Evolutionary conservation across 2,329 filamentous ascomycete species (phyloP).

Genomic region (Scopulariopsis brevicaulis): DNA sequence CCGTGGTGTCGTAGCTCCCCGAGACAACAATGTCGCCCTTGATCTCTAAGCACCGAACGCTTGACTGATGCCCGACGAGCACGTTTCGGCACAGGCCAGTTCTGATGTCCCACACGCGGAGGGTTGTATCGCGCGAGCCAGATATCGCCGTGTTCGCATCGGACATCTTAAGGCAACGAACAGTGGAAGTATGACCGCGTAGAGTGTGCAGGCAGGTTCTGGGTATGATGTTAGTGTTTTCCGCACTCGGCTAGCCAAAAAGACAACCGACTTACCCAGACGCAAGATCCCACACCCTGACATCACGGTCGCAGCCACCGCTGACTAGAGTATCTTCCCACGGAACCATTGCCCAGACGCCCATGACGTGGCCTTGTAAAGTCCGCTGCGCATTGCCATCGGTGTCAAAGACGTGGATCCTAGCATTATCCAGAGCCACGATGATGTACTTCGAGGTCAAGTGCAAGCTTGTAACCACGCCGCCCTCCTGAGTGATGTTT

Average conservation of each 20-base stretch:
- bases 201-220: slow-evolving; percentile 63
- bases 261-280: slow-evolving; percentile 56
- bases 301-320: slow-evolving; percentile 91
- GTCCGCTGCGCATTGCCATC: slow-evolving; percentile 81
- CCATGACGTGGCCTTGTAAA: slow-evolving; percentile 93
- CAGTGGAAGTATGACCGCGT: slow-evolving; percentile 91
- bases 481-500: slow-evolving; percentile 92
- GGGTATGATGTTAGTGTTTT: neutral
- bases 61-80: slow-evolving; percentile 88
- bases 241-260: neutral
- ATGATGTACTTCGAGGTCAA: slow-evolving; percentile 94
- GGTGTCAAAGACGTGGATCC: slow-evolving; percentile 96
- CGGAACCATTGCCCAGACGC: slow-evolving; percentile 98
- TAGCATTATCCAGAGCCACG: slow-evolving; percentile 92
- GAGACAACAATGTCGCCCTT: slow-evolving; percentile 96
- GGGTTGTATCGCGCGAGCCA: slow-evolving; percentile 85
- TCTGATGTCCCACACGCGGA: slow-evolving; percentile 89
- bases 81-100: slow-evolving; percentile 85
- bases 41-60: slow-evolving; percentile 89
- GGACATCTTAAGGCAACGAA: slow-evolving; percentile 95
- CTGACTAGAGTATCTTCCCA: slow-evolving; percentile 94
- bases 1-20: slow-evolving; percentile 94
- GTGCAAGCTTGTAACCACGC: slow-evolving; percentile 92
- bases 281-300: slow-evolving; percentile 91
- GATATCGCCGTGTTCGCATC: slow-evolving; percentile 91